These are phyloP conservation scores for grape (Vitis vinifera) DNA, from an alignment of 164 flowering plant species.

Conservation along the genomic window DNA sequence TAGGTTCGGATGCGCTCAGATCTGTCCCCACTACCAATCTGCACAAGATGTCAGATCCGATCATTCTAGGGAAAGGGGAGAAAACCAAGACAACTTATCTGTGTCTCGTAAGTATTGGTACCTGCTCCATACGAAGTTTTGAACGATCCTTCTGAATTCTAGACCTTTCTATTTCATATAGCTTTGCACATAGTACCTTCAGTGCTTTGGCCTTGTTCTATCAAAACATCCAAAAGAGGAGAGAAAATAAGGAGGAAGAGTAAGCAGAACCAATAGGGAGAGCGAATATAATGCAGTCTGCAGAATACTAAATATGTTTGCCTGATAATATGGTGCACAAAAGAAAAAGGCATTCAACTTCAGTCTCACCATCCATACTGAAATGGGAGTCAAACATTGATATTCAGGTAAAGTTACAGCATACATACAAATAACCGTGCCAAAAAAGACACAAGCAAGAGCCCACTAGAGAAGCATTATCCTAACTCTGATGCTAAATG, in stretches of 20 bases:
- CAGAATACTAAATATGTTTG: not conserved
- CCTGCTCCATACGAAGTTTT: conserved; percentile 90
- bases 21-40: conserved; percentile 99
- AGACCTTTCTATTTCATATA: conserved; percentile 82
- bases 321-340: not conserved
- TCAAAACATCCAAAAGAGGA: conserved; percentile 1
- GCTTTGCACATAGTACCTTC: conserved; percentile 80
- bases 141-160: conserved; percentile 65
- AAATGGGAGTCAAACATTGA: too few species aligned
- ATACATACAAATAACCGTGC: too few species aligned
- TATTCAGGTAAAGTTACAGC: too few species aligned
- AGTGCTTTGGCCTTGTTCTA: conserved; percentile 97
- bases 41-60: conserved; percentile 16
- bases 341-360: not conserved
- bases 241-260: not conserved
- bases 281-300: not conserved
- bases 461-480: too few species aligned
- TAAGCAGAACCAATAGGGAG: not conserved
- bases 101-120: conserved; percentile 10
- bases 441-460: too few species aligned
- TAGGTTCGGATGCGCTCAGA: conserved; percentile 95
- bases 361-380: too few species aligned
- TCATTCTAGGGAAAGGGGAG: not conserved
- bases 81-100: not conserved
- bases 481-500: not conserved